Percentiles rank a stretch among this genome's conserved stretches.
These are phyloP conservation scores for Delphinella strobiligena DNA, from an alignment of 2,329 filamentous ascomycete species.

Conservation along the genomic window DNA sequence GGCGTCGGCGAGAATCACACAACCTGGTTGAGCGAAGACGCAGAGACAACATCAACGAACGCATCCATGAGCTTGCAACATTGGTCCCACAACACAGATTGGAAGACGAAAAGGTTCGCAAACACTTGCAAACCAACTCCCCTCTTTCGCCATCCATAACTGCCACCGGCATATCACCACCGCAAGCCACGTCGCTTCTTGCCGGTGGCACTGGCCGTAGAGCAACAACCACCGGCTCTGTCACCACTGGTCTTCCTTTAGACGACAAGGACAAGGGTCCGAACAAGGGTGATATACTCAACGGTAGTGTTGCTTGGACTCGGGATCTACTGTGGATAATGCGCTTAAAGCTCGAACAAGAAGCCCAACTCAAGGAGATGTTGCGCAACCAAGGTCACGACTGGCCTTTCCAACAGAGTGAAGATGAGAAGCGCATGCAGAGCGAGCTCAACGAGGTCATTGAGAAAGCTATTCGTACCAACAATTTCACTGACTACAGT, in stretches of 20 bases:
- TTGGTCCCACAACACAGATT: conserved; percentile 84
- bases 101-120: conserved; percentile 93
- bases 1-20: conserved; percentile 83
- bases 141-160: conserved; percentile 74
- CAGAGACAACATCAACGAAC: conserved; percentile 96
- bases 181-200: conserved; percentile 75
- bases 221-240: conserved; percentile 57
- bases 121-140: conserved; percentile 85
- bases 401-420: conserved; percentile 71
- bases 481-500: conserved; percentile 45
- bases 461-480: conserved; percentile 56
- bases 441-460: conserved; percentile 82
- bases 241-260: conserved; percentile 81
- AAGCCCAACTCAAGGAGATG: conserved; percentile 70
- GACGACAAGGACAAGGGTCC: conserved; percentile 98
- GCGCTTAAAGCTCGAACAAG: conserved; percentile 76
- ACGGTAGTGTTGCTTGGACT: conserved; percentile 93
- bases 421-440: conserved; percentile 93
- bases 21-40: conserved; percentile 91
- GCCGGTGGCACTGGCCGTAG: conserved; percentile 75
- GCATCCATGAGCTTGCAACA: conserved; percentile 91
- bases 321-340: conserved; percentile 96
- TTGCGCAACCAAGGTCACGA: conserved; percentile 61
- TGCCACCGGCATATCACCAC: conserved; percentile 53
- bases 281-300: conserved; percentile 97